These are phyloP conservation scores for Beauveria sp. DNA, from an alignment of 2,329 filamentous ascomycete species.

Conservation along the genomic window DNA sequence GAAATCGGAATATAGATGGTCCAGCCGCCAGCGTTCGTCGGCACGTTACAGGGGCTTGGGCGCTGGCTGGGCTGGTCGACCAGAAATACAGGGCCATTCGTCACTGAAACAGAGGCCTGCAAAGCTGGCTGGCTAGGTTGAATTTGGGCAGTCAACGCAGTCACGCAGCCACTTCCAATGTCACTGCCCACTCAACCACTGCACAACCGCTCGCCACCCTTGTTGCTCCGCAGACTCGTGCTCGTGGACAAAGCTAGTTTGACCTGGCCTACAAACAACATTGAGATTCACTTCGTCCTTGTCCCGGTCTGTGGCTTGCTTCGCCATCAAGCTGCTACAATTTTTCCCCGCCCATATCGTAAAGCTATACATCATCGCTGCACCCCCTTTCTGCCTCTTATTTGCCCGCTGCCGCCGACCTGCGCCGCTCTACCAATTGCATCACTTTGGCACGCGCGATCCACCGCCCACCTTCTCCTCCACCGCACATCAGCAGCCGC, in stretches of 20 bases:
- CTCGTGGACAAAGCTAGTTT: slow-evolving; percentile 5
- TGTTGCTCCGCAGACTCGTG: slow-evolving; percentile 10
- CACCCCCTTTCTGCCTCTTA: neutral
- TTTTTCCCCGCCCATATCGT: neutral
- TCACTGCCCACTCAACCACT: neutral
- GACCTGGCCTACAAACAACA: slow-evolving; percentile 3
- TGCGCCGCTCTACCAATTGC: slow-evolving; percentile 16
- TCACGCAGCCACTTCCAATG: neutral
- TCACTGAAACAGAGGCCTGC: neutral
- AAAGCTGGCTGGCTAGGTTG: neutral
- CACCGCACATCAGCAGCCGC: slow-evolving; percentile 11
- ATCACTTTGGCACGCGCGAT: slow-evolving; percentile 22
- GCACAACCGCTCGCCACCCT: neutral
- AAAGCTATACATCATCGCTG: neutral
- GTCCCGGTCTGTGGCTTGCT: neutral
- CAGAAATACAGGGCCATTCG: neutral
- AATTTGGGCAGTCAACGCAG: neutral
- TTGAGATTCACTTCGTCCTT: neutral
- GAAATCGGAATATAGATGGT: slow-evolving; percentile 9
- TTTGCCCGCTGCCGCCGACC: neutral
- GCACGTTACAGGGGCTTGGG: neutral
- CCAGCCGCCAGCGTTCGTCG: slow-evolving; percentile 4
- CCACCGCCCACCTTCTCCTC: slow-evolving; percentile 17
- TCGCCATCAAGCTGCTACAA: neutral
- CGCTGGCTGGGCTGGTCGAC: neutral